phyloP scores from a whole-genome alignment of 2,329 filamentous ascomycete species.

The Purpureocillium lavendulum region DNA sequence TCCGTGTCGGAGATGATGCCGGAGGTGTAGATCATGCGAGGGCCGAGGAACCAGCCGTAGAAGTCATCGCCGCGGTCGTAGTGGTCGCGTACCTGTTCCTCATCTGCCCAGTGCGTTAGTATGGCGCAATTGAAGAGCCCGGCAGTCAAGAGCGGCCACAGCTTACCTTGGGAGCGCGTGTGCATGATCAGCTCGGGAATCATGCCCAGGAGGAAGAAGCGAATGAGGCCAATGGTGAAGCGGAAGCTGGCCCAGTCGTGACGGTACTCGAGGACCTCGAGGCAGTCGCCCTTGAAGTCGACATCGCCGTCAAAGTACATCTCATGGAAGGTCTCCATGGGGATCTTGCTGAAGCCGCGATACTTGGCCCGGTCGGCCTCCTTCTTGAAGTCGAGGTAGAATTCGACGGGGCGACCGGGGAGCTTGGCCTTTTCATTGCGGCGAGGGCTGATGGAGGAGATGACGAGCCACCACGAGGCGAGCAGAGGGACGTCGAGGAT shows the following conservation, averaged over 20 bases:
- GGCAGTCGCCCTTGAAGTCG: conserved; percentile 86
- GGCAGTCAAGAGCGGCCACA: neutral
- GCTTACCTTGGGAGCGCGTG: conserved; percentile 67
- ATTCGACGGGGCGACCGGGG: conserved; percentile 79
- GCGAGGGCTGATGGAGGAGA: conserved; percentile 76
- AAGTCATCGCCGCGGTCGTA: conserved; percentile 98
- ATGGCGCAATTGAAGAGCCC: neutral
- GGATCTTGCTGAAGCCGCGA: conserved; percentile 70
- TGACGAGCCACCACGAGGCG: conserved; percentile 70
- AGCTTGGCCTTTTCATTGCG: conserved; percentile 87
- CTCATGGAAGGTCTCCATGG: conserved; percentile 91
- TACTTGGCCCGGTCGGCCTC: conserved; percentile 56
- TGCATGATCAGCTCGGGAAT: conserved; percentile 89
- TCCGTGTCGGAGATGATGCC: conserved; percentile 85
- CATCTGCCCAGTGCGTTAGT: conserved; percentile 36
- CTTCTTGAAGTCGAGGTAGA: conserved; percentile 80
- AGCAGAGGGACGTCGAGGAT: conserved; percentile 74
- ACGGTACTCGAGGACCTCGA: conserved; percentile 86
- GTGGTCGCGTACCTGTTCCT: conserved; percentile 95
- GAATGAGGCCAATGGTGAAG: conserved; percentile 79
- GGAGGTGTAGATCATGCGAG: conserved; percentile 97
- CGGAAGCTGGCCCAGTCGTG: conserved; percentile 96
- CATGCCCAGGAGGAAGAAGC: conserved; percentile 81
- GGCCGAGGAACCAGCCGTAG: conserved; percentile 96
- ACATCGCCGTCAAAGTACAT: conserved; percentile 96